Conservation (phyloP, 2,329 filamentous ascomycete genomes). For the Colletotrichum zoysiae region DNA sequence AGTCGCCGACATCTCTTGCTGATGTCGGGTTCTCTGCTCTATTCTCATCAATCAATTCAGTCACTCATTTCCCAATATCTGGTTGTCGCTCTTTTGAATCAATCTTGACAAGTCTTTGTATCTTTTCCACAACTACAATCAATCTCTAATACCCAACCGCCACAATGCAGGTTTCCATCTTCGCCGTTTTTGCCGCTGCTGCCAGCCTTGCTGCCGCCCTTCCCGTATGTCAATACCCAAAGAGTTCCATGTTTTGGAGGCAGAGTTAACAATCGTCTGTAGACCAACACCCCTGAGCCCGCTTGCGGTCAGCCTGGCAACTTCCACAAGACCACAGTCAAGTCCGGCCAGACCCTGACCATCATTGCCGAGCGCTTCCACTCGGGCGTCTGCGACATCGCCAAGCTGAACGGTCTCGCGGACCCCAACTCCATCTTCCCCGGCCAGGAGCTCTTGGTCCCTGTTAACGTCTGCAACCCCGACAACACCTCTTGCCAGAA, state of each 20-base stretch:
- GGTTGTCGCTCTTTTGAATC: background rate
- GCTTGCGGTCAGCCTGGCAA: slow-evolving; percentile 16
- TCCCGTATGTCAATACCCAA: background rate
- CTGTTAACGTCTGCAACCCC: slow-evolving; percentile 17
- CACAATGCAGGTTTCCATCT: slow-evolving; percentile 25
- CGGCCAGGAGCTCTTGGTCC: slow-evolving; percentile 18
- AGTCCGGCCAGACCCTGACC: slow-evolving; percentile 16
- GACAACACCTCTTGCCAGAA: slow-evolving; percentile 30
- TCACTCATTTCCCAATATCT: slow-evolving; percentile 4
- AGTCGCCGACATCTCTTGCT: background rate
- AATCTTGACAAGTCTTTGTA: background rate
- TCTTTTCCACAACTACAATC: background rate
- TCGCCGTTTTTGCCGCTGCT: slow-evolving; percentile 21
- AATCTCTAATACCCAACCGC: background rate
- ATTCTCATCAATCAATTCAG: background rate
- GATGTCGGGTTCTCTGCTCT: accelerated
- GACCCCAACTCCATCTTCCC: slow-evolving; percentile 23
- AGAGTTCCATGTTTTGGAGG: background rate
- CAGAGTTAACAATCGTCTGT: background rate
- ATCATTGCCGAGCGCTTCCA: slow-evolving; percentile 21
- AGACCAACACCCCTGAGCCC: background rate
- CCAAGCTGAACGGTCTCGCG: slow-evolving; percentile 13
- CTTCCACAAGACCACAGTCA: slow-evolving; percentile 27
- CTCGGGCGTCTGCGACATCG: slow-evolving; percentile 34
- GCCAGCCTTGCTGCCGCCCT: slow-evolving; percentile 20